Percentiles rank a stretch among this genome's conserved stretches.
phyloP scores from a whole-genome alignment of 83 land plant genomes.

The Isoetes engelmannii region DNA sequence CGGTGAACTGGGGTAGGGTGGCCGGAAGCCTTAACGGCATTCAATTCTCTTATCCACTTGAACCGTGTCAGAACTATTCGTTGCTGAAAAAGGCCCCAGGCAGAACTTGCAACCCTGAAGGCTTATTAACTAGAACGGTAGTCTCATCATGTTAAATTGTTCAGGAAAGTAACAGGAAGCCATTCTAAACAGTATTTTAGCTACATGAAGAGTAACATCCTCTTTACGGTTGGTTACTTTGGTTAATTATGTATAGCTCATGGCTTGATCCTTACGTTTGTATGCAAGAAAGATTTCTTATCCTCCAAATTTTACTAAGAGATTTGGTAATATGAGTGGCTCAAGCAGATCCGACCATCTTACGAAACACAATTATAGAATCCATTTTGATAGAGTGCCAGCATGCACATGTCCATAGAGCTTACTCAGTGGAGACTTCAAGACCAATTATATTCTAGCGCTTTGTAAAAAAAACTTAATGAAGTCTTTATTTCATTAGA shows the following conservation, averaged over 20 bases:
- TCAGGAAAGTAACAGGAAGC: constrained; percentile 4
- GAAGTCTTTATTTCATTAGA: background rate
- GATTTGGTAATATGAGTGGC: background rate
- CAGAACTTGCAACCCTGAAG: constrained; percentile 90
- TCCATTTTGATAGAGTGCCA: no score
- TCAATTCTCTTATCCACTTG: constrained; percentile 40
- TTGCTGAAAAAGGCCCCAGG: constrained; percentile 97
- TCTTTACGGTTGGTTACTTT: background rate
- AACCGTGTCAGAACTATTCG: constrained; percentile 82
- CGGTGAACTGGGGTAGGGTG: constrained; percentile 74
- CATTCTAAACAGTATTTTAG: background rate
- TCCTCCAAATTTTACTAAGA: background rate
- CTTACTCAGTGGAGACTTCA: no score
- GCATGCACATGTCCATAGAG: no score
- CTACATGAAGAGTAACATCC: constrained; percentile 5
- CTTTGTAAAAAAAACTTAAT: background rate
- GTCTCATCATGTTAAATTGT: constrained; percentile 4
- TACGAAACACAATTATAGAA: background rate
- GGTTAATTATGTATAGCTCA: background rate
- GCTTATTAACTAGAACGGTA: constrained; percentile 59
- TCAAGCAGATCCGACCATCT: background rate
- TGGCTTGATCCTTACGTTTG: background rate
- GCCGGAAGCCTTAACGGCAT: constrained; percentile 26
- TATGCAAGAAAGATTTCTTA: background rate
- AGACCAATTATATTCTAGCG: no score